Base-by-base conservation (phyloP, 192 early-diverging fungal genomes). In the Coemansia sp. region DNA sequence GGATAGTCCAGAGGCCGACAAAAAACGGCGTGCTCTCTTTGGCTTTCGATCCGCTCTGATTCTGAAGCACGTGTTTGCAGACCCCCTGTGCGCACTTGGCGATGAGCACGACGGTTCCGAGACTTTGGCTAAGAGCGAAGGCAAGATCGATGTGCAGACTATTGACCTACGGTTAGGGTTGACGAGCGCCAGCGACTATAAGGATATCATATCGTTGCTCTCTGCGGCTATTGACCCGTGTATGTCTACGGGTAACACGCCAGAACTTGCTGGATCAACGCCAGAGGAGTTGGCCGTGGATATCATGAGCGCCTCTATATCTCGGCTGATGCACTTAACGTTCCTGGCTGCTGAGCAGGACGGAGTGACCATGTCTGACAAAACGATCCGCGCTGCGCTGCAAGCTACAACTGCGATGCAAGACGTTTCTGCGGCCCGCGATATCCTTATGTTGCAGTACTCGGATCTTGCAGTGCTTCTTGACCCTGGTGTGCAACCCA, bases 391-490 rank as follows among this genome's bases (percentile, higher is more conserved):
- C 22, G 34, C 64, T 27, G 70, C 71, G 4, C 65, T 82, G 13
- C 50, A 68, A 10, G 27, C 58, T 3, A 68, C 73, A 3, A 61
- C 59, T 13, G 39, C 65, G 0, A 37, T 15, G 37, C 59, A 59
- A 30, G 79, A 82, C 44, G 43, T 64, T 9, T 34, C 70, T 15
- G 79, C 74, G 0, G 74, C 64, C 0, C 70, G 79, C 49, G 79
- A 82, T 56, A 70, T 62, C 11, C 55, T 82, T 38, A 38, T 24
- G n/a, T 47, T 73, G 11, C 66, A 62, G 22, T 67, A 68, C 59
- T 10, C 71, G 2, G 60, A 66, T 32, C 61, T 82, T 40, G 74
- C 71, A 15, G 18, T 41, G 20, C 56, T 76, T 11, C 61, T 82
- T 15, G 74, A 82, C 35, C 74, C 71, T 1, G 24, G 38, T 9